Evolutionary conservation across 495 filamentous ascomycete genomes (phyloP).

Genomic region (Tuber umbilicatum): DNA sequence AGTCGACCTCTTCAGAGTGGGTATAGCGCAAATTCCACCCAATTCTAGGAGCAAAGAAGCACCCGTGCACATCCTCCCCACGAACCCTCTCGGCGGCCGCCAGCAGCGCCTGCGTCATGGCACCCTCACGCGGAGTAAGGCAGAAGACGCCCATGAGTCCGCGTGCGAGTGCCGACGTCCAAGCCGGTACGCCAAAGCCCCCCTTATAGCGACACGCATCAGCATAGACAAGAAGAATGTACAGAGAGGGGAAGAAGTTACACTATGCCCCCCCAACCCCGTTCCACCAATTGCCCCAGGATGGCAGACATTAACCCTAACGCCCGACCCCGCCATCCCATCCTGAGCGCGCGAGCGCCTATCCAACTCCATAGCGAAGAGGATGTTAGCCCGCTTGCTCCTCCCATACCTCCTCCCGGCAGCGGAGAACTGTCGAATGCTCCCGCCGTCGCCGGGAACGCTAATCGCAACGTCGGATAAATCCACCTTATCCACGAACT

Average conservation of each 20-base stretch:
- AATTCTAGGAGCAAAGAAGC: constrained; percentile 17
- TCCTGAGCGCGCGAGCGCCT: constrained; percentile 35
- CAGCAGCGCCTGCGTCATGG: constrained; percentile 29
- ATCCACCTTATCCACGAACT: constrained; percentile 25
- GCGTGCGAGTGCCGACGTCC: not conserved
- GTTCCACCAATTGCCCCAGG: constrained; percentile 28
- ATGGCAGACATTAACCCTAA: constrained; percentile 32
- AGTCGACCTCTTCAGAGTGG: constrained; percentile 16
- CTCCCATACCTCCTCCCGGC: constrained; percentile 42
- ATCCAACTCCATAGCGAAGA: constrained; percentile 46
- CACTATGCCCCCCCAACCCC: constrained; percentile 20
- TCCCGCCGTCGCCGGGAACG: constrained; percentile 16
- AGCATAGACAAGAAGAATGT: constrained; percentile 1
- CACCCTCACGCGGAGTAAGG: constrained; percentile 20
- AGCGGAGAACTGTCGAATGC: constrained; percentile 13
- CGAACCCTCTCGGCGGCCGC: constrained; percentile 11
- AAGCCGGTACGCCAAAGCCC: constrained; percentile 14
- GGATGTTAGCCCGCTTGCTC: constrained; percentile 49
- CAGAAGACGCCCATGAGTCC: constrained; percentile 8
- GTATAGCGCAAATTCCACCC: constrained; percentile 26
- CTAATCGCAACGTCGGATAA: constrained; percentile 12
- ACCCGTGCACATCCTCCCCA: constrained; percentile 16
- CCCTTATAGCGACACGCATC: constrained; percentile 6
- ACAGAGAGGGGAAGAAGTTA: constrained; percentile 7
- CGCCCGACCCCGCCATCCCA: constrained; percentile 2